Base-by-base conservation (phyloP, 805 yeast genomes). In the Komagataella phaffii region DNA sequence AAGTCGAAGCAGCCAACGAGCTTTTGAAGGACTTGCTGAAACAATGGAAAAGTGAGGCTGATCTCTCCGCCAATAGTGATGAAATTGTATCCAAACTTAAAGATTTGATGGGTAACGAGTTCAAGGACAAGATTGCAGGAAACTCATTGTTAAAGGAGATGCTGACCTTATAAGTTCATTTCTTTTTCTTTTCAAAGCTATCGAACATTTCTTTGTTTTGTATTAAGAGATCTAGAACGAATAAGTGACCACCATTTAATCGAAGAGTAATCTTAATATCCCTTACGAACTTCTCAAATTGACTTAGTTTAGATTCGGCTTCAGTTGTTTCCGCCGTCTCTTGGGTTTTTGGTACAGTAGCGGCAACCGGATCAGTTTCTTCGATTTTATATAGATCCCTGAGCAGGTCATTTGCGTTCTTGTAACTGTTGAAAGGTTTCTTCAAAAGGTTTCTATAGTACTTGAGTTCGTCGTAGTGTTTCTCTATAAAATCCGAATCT, bases 211-310 rank as follows among this genome's bases (percentile, higher is more conserved):
- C 59, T 51, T 76, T 77, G 54, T 76, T 77, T 50, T 76, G 74
- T 18, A 79, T 59, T 46, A 82, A 59, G 1, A 82, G 68, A 58
- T 83, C 88, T 58, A 83, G 71, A 10, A 78, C 71, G 50, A 75
- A 76, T 2, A 82, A 69, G 57, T 79, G 75, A 1, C 82, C 83
- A 17, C 84, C 83, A 57, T 83, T 82, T 40, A 77, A 57, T 17
- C 65, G 62, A 46, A 76, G 61, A 40, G 81, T 67, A 52, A 70
- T 58, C 56, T 69, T 68, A 48, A 76, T 66, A 47, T 71, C 74
- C 36, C 64, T 63, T 6, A 73, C 60, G 53, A 76, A 70, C 49
- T 68, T 61, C 50, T 64, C 61, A 51, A 60, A 62, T 30, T 50
- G 58, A 51, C 6, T 44, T 48, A 45, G 17, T 19, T 40, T 45